Evolutionary conservation across 2,329 filamentous ascomycete species (phyloP), one percentile per base, ranked within the genome.

Genomic region (Herpotrichia juniperi): DNA sequence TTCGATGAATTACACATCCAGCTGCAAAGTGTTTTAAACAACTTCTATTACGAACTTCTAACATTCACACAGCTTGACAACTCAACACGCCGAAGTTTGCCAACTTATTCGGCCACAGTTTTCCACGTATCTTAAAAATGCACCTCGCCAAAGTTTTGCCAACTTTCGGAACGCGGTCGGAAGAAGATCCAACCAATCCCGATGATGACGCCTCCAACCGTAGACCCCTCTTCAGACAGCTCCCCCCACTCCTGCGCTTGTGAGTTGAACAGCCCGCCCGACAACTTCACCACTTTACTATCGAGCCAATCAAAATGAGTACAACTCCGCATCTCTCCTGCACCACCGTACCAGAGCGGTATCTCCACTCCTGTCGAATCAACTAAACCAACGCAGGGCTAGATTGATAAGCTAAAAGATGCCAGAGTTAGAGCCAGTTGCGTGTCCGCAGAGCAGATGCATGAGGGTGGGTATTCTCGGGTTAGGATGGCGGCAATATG

Each of bases 231-330:
- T 7, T 14, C 26, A 28, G n/a, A 11, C 40, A 37, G 37, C 57
- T 61, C 58, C 66, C 63, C 62, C 66, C 65, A 64, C 65, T 63
- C 51, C 61, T 64, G 51, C 60, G 49, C 45, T 31, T 32, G 21
- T 35, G 16, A 40, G 17, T 22, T 10, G 22, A 52, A 19, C 39
- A n/a, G 21, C 11, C 37, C 11, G 21, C 37, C 21, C 11, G 19
- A 22, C 37, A 40, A 25, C 19, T 16, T 31, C 48, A 48, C 44
- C 39, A 48, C 44, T 32, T 22, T 12, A 32, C 25, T 30, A 30
- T 25, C 14, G 17, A 24, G 3, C 25, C 50, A 30, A 42, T 32
- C 2, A 22, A 17, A 24, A 9, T 7, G 4, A 11, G 7, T n/a
- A 40, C 12, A 40, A 14, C 37, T 40, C 37, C 37, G 37, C 16